Evolutionary conservation across 179 eudicot species (phyloP).

Genomic region (Silene noctiflora): DNA sequence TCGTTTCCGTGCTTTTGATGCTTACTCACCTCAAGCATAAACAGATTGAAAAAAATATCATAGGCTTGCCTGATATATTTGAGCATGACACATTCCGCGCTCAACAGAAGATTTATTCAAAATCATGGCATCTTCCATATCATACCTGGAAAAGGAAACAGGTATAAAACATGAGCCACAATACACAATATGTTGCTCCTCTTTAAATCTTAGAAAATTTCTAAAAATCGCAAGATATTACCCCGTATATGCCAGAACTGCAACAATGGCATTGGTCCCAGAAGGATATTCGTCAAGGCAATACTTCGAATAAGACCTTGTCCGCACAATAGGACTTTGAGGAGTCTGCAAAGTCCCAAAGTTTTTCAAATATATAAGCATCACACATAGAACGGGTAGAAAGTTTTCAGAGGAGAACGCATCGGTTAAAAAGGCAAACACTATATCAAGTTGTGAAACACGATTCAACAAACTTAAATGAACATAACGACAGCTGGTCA

Average conservation of each 20-base stretch:
- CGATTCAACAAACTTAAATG: not conserved
- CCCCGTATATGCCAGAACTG: constrained; percentile 96
- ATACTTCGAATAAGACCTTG: constrained; percentile 63
- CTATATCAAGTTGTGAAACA: not conserved
- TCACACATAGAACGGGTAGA: not conserved
- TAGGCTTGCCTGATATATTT: constrained; percentile 68
- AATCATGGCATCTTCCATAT: constrained; percentile 99
- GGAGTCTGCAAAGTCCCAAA: constrained; percentile 64
- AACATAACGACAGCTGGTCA: not conserved
- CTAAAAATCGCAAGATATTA: constrained; percentile 22
- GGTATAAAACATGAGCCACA: constrained; percentile 8
- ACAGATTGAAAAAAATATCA: not conserved
- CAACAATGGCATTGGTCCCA: constrained; percentile 95
- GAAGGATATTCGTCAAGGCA: constrained; percentile 72
- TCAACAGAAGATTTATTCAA: constrained; percentile 91
- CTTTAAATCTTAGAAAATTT: not conserved
- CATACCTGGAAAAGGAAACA: constrained; percentile 53
- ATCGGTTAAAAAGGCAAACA: not conserved
- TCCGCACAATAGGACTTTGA: constrained; percentile 87
- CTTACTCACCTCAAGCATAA: not conserved
- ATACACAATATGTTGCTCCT: not conserved
- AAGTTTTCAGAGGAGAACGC: not conserved
- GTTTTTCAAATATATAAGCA: not conserved
- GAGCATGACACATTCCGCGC: constrained; percentile 89
- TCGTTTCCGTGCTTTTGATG: not conserved